These are phyloP conservation scores for Ensete glaucum DNA, from an alignment of 176 grass and related monocot genomes.

Conservation along the genomic window DNA sequence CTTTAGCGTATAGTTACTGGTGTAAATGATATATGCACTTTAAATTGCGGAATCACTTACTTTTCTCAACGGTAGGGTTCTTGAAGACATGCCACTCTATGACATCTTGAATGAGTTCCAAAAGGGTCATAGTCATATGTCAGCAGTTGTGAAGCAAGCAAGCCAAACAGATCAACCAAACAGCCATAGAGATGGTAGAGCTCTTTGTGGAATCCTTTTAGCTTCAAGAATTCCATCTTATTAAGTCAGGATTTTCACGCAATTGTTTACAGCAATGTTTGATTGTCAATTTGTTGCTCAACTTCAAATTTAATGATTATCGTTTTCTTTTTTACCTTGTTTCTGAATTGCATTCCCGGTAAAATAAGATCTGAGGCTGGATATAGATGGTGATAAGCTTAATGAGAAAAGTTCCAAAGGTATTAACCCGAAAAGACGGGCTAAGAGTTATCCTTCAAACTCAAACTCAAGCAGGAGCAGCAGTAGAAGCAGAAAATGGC, in stretches of 20 bases:
- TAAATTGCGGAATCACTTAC: too few species aligned
- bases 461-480: slow-evolving; percentile 31
- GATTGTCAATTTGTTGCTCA: background rate
- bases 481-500: slow-evolving; percentile 52
- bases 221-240: background rate
- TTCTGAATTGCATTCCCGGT: background rate
- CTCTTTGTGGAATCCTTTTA: slow-evolving; percentile 18
- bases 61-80: slow-evolving; percentile 43
- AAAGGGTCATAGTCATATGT: slow-evolving; percentile 98
- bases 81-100: slow-evolving; percentile 84
- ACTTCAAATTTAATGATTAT: background rate
- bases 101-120: slow-evolving; percentile 98
- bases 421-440: slow-evolving; percentile 26
- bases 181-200: slow-evolving; percentile 27
- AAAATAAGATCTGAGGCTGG: slow-evolving; percentile 46
- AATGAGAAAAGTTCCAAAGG: slow-evolving; percentile 36
- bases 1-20: background rate
- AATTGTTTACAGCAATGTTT: background rate
- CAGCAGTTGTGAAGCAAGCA: slow-evolving; percentile 67
- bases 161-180: slow-evolving; percentile 8
- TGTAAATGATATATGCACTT: too few species aligned
- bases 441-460: slow-evolving; percentile 47
- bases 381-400: slow-evolving; percentile 40
- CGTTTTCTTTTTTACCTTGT: background rate
- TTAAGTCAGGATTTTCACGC: background rate